phyloP scores from a whole-genome alignment of 2,329 filamentous ascomycete genomes.

The Monilinia fructicola region DNA sequence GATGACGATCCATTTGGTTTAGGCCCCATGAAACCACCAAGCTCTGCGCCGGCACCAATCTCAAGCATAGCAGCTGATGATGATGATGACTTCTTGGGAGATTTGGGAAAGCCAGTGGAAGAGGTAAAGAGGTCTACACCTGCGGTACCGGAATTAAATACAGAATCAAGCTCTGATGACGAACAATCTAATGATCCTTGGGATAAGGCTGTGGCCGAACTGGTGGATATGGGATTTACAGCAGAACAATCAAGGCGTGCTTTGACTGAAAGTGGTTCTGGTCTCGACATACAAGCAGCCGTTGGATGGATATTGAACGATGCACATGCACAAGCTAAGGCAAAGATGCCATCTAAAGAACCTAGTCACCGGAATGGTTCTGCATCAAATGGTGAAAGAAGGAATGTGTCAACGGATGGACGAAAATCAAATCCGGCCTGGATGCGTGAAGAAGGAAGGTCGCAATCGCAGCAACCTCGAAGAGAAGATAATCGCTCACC shows the following conservation, averaged over 20 bases:
- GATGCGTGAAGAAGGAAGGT: constrained; percentile 57
- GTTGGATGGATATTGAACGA: constrained; percentile 80
- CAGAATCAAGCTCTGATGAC: constrained; percentile 29
- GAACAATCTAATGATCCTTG: constrained; percentile 56
- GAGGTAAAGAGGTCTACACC: constrained; percentile 53
- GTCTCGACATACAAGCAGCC: constrained; percentile 78
- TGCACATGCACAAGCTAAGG: constrained; percentile 79
- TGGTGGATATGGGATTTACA: constrained; percentile 94
- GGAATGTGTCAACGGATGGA: constrained; percentile 30
- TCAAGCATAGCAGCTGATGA: constrained; percentile 53
- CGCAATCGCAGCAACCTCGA: constrained; percentile 47
- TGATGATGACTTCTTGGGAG: constrained; percentile 65
- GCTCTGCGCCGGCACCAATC: constrained; percentile 36
- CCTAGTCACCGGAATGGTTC: constrained; percentile 29
- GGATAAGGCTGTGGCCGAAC: constrained; percentile 79
- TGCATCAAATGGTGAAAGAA: constrained; percentile 37
- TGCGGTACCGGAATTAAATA: constrained; percentile 33
- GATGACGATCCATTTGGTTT: constrained; percentile 90
- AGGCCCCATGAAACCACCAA: constrained; percentile 52
- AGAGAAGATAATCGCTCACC: constrained; percentile 56
- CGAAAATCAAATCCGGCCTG: constrained; percentile 55
- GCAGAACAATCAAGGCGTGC: constrained; percentile 79
- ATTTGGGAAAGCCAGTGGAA: constrained; percentile 63
- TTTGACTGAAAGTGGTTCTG: constrained; percentile 75
- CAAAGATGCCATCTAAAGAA: constrained; percentile 60